Evolutionary conservation across 345 rosid genomes (phyloP).

Genomic region (Cardiospermum halicacabum): DNA sequence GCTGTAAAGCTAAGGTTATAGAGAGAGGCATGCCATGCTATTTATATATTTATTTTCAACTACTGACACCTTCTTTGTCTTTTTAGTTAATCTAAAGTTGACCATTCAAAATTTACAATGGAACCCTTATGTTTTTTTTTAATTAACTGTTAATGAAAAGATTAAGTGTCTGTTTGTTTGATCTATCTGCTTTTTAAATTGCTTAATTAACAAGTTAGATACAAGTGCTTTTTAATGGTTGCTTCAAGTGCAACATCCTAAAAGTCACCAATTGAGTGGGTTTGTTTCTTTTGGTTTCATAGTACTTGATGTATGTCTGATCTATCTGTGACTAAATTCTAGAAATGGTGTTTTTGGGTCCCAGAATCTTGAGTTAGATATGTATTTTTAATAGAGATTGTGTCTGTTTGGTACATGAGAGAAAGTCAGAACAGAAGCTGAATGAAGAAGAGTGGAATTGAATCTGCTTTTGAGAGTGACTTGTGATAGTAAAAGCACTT

Average conservation of each 20-base stretch:
- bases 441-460: not conserved
- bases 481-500: not conserved
- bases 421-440: not conserved
- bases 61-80: constrained; percentile 60
- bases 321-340: not conserved
- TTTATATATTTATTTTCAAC: constrained; percentile 49
- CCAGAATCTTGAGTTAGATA: not conserved
- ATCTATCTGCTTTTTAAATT: not conserved
- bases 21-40: constrained; percentile 31
- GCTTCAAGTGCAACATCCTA: not conserved
- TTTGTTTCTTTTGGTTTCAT: not conserved
- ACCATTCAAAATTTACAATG: constrained; percentile 20
- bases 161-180: not conserved
- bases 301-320: not conserved
- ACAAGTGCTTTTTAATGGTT: not conserved
- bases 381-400: not conserved
- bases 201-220: not conserved
- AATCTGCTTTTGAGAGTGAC: not conserved
- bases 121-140: constrained; percentile 18
- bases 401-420: not conserved
- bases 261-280: not conserved
- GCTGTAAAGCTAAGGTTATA: constrained; percentile 65
- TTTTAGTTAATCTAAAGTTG: constrained; percentile 43
- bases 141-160: constrained; percentile 30
- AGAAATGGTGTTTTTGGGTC: not conserved